Conservation (phyloP, 2,329 filamentous ascomycete genomes). For the Dactylellina sp. region DNA sequence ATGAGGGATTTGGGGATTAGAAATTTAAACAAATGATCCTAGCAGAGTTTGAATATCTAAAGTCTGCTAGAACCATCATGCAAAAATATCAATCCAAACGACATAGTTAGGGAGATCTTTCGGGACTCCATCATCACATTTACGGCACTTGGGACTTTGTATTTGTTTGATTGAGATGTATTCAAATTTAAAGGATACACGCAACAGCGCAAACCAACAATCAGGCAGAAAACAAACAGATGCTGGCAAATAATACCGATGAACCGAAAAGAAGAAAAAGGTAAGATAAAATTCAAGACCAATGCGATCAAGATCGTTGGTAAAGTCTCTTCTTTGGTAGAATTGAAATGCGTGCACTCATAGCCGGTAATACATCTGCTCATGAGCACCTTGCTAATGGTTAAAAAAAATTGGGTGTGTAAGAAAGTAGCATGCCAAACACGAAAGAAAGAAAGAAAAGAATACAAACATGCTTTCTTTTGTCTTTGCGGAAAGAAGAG, state of each 20-base stretch:
- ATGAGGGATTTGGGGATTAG: too few relatives aligned
- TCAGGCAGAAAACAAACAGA: constrained; percentile 3
- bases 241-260: constrained; percentile 1
- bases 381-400: constrained; percentile 32
- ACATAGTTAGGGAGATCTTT: too few relatives aligned
- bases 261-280: constrained; percentile 2
- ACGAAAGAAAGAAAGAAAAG: constrained; percentile 9
- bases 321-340: constrained; percentile 38
- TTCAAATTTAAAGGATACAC: constrained; percentile 31
- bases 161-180: constrained; percentile 5
- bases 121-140: too few relatives aligned
- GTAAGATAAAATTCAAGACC: constrained; percentile 13
- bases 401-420: constrained; percentile 13
- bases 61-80: too few relatives aligned
- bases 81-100: too few relatives aligned
- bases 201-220: constrained; percentile 36
- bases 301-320: neutral
- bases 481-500: constrained; percentile 12
- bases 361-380: constrained; percentile 33
- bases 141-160: neutral
- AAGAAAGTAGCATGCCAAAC: constrained; percentile 12
- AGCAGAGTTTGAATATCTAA: too few relatives aligned
- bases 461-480: constrained; percentile 32
- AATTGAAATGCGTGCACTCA: constrained; percentile 43
- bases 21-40: too few relatives aligned